Evolutionary conservation across 2,329 filamentous ascomycete species (phyloP), one percentile per base, ranked within the genome.

Genomic region (Chaetomiaceae sp.): DNA sequence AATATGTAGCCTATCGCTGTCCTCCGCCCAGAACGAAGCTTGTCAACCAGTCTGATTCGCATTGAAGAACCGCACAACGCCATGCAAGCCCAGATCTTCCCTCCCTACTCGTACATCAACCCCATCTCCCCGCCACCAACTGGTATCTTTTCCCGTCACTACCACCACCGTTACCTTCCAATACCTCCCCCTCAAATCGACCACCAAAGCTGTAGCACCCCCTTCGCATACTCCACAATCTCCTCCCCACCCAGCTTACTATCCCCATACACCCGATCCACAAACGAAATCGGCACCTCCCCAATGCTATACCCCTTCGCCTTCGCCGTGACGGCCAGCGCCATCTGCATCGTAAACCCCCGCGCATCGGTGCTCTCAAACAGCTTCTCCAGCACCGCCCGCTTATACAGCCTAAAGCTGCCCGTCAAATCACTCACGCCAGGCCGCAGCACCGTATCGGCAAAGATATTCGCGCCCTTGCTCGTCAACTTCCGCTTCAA

Each of bases 321-420:
- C 79, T 96, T 96, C 27, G 93, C 93, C 52, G 90, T 78, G 8
- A 97, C 91, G 84, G 96, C 97, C 82, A 98, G 86, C 76, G 96
- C 91, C 93, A 98, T 98, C 80, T 98, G 93, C 76, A 98, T 98
- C 33, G 86, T 91, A 67, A 97, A 98, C 3, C 93, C 93, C 72
- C 97, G 95, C 65, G 88, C 93, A 75, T 96, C 85, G 8, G 89
- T 96, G 68, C 79, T 88, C 62, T 77, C 74, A 60, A 98, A 96
- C 48, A 95, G 88, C 74, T 88, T 90, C 67, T 95, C 80, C 62
- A 98, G 69, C 52, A 95, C 88, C 50, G 75, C 72, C 71, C 85
- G 89, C 82, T 95, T 97, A 69, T 98, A 98, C 65, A 98, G 68
- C 53, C 93, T 75, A 71, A 97, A 98, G 65, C 85, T 91, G 39